phyloP scores from a whole-genome alignment of 345 rosid species.

The Sonneratia caseolaris region DNA sequence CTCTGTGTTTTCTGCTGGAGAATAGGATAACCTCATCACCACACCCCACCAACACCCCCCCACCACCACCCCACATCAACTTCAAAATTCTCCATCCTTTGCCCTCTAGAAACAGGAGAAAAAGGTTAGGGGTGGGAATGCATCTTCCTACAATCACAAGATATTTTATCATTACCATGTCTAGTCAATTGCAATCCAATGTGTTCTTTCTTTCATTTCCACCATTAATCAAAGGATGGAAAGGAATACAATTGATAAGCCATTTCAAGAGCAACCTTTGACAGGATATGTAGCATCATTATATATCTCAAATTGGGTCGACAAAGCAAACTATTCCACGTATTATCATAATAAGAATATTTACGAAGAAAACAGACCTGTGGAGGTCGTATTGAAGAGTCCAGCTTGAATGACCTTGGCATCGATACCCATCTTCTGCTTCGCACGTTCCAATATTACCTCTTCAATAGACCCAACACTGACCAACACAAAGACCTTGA shows the following conservation, averaged over 20 bases:
- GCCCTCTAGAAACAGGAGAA: background rate
- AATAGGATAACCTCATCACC: too few species aligned
- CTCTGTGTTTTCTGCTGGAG: too few species aligned
- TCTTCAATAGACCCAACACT: conserved; percentile 97
- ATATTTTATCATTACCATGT: background rate
- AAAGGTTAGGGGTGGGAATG: background rate
- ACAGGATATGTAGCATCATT: background rate
- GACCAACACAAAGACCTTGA: conserved; percentile 92
- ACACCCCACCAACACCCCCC: too few species aligned
- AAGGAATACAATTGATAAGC: background rate
- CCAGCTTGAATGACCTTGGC: conserved; percentile 99
- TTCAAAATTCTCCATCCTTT: too few species aligned
- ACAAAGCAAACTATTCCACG: background rate
- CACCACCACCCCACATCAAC: too few species aligned
- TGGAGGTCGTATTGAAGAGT: conserved; percentile 93
- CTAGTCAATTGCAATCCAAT: background rate
- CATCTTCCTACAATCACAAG: background rate
- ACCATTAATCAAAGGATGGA: background rate
- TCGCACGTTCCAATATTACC: conserved; percentile 96
- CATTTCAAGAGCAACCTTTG: background rate
- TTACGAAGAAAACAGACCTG: conserved; percentile 44
- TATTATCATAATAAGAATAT: background rate
- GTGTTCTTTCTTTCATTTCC: background rate
- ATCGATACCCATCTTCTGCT: conserved; percentile 98
- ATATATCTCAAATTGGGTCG: background rate